A percentile compares a stretch with the other conserved stretches of the same genome.
Evolutionary conservation across 768 basidiomycete species (phyloP).

Genomic region (Phanerodontia chrysosporium): DNA sequence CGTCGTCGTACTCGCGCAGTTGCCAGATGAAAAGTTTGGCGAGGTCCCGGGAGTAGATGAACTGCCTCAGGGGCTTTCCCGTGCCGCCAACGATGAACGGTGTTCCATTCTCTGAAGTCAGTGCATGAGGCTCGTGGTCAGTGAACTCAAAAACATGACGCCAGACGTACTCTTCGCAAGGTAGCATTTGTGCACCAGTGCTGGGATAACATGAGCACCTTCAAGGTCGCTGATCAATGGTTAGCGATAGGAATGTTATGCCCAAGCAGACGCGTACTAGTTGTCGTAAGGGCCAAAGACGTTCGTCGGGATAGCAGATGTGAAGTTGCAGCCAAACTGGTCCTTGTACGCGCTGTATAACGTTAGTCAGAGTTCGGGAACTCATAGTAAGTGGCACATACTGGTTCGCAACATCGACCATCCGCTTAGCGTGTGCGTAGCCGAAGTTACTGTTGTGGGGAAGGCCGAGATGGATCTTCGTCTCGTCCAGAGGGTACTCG

Average conservation of each 20-base stretch:
- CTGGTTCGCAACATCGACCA: conserved; percentile 97
- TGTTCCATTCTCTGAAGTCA: conserved; percentile 61
- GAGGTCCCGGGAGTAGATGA: conserved; percentile 95
- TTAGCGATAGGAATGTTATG: background rate
- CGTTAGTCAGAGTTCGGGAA: background rate
- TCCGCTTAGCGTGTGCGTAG: conserved; percentile 91
- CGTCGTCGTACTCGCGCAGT: conserved; percentile 84
- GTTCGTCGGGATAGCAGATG: conserved; percentile 95
- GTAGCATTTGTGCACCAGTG: conserved; percentile 88
- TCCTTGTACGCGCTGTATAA: conserved; percentile 84
- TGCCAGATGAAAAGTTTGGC: conserved; percentile 95
- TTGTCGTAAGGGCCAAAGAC: conserved; percentile 96
- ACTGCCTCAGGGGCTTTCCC: conserved; percentile 92
- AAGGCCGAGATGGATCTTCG: conserved; percentile 87
- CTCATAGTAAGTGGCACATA: conserved; percentile 25
- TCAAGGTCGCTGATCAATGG: conserved; percentile 63
- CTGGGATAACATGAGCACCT: conserved; percentile 92
- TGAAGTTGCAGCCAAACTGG: conserved; percentile 92
- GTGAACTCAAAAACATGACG: background rate
- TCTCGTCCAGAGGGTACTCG: conserved; percentile 88
- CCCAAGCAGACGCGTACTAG: conserved; percentile 48
- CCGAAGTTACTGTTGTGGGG: conserved; percentile 96
- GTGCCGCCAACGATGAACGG: conserved; percentile 87
- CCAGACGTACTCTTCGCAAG: conserved; percentile 73
- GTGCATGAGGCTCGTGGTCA: too few relatives aligned